phyloP scores from a whole-genome alignment of 2,329 filamentous ascomycete species.

The Xylaria sp. region DNA sequence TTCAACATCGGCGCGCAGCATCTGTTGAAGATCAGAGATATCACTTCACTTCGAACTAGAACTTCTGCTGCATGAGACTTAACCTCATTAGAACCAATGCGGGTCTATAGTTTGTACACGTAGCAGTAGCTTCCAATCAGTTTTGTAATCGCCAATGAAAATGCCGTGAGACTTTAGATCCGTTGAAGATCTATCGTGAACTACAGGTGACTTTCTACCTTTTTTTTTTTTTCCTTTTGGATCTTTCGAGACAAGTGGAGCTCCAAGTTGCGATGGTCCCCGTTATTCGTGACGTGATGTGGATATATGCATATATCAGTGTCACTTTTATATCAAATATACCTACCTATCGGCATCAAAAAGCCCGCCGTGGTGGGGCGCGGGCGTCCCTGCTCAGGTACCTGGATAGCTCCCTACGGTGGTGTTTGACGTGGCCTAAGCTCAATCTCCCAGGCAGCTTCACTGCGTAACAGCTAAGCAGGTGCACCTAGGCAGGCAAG shows the following conservation, averaged over 20 bases:
- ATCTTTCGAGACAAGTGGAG: slow-evolving; percentile 22
- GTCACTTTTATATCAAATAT: background rate
- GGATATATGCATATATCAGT: background rate
- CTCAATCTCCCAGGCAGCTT: slow-evolving; percentile 43
- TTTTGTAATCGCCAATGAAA: slow-evolving; percentile 13
- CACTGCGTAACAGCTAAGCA: slow-evolving; percentile 42
- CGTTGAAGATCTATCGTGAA: slow-evolving; percentile 29
- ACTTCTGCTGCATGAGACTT: slow-evolving; percentile 27
- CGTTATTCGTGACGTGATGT: background rate
- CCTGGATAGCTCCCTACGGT: background rate
- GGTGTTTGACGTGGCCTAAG: slow-evolving; percentile 36
- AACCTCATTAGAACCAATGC: slow-evolving; percentile 25
- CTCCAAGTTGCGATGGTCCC: background rate
- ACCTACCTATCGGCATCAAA: background rate
- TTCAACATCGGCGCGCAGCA: slow-evolving; percentile 10
- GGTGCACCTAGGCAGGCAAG: slow-evolving; percentile 23
- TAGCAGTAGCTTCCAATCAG: slow-evolving; percentile 1
- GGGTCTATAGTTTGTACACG: slow-evolving; percentile 15
- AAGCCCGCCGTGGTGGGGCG: background rate
- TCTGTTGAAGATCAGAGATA: slow-evolving; percentile 11
- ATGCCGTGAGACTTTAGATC: slow-evolving; percentile 10
- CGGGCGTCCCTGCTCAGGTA: background rate
- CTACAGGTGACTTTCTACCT: slow-evolving; percentile 1
- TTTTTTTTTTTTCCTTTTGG: slow-evolving; percentile 29
- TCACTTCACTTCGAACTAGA: slow-evolving; percentile 27